Percentiles rank a stretch among this genome's conserved stretches.
These are phyloP conservation scores for Xylaria curta DNA, from an alignment of 495 filamentous ascomycete species.

Conservation along the genomic window DNA sequence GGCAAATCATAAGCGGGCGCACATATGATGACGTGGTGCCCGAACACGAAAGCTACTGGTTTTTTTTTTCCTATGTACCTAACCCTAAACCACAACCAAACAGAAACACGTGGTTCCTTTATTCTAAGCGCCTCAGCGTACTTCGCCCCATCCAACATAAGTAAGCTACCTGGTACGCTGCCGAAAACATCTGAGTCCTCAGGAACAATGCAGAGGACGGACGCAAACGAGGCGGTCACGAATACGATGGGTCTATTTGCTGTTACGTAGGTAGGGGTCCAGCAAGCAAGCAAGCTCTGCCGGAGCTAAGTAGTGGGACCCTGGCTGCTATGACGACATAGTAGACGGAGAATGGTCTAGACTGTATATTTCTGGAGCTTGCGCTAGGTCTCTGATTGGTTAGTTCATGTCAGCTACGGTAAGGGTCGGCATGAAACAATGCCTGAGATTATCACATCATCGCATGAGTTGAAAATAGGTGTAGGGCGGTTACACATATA, in stretches of 20 bases:
- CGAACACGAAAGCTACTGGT: not conserved
- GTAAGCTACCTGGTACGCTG: not conserved
- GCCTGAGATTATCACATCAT: not conserved
- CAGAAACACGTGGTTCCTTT: not conserved
- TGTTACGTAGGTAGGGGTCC: not conserved
- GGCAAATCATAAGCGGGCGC: not conserved
- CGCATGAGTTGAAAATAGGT: not conserved
- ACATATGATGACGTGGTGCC: constrained; percentile 13
- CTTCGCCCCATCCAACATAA: not conserved
- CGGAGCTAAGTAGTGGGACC: not conserved
- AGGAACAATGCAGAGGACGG: not conserved
- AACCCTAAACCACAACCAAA: not conserved
- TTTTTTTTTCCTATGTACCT: not conserved
- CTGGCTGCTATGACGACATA: constrained; percentile 18
- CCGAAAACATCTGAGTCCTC: not conserved
- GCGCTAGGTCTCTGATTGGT: not conserved
- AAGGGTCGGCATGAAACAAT: constrained; percentile 9
- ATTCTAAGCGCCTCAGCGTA: not conserved
- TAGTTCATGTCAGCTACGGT: not conserved
- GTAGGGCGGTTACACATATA: not conserved
- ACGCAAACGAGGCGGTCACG: constrained; percentile 9
- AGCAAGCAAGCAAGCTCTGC: not conserved
- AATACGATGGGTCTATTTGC: not conserved
- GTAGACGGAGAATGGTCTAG: not conserved
- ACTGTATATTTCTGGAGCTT: not conserved